These are phyloP conservation scores for Lunularia cruciata DNA, from an alignment of 225 moss, liverwort and hornwort genomes.

Conservation along the genomic window DNA sequence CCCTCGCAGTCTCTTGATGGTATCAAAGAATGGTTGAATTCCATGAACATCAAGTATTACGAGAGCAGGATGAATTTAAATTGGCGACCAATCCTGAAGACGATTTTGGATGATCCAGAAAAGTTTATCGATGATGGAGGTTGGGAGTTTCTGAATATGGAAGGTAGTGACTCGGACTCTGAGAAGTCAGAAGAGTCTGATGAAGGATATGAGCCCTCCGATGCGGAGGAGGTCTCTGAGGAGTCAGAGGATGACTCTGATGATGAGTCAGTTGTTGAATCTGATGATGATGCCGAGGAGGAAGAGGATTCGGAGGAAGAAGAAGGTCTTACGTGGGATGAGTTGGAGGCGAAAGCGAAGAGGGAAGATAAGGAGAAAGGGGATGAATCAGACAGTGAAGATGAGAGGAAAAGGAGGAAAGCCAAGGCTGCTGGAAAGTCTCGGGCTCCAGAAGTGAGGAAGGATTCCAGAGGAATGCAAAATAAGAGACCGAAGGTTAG, in stretches of 20 bases:
- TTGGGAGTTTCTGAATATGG: slow-evolving; percentile 98
- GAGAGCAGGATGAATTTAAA: slow-evolving; percentile 99
- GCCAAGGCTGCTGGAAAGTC: slow-evolving; percentile 75
- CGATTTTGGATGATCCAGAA: slow-evolving; percentile 93
- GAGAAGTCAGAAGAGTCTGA: slow-evolving; percentile 98
- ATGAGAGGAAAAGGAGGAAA: slow-evolving; percentile 76
- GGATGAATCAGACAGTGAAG: slow-evolving; percentile 95
- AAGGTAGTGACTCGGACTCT: slow-evolving; percentile 96
- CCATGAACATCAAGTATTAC: slow-evolving; percentile 99
- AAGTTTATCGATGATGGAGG: slow-evolving; percentile 98
- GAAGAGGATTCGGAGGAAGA: slow-evolving; percentile 94
- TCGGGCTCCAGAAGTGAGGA: slow-evolving; percentile 72
- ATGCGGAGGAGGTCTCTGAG: slow-evolving; percentile 89
- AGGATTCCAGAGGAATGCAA: slow-evolving; percentile 50
- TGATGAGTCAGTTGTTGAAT: slow-evolving; percentile 96
- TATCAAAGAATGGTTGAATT: slow-evolving; percentile 99
- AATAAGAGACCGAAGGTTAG: slow-evolving; percentile 79
- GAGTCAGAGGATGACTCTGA: slow-evolving; percentile 78
- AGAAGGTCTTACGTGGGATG: slow-evolving; percentile 97
- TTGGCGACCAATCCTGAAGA: slow-evolving; percentile 97
- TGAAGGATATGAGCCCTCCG: slow-evolving; percentile 94
- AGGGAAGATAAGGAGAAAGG: slow-evolving; percentile 94
- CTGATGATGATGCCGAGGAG: slow-evolving; percentile 90
- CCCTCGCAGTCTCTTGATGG: slow-evolving; percentile 92
- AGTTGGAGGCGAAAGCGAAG: slow-evolving; percentile 86